Percentiles rank a stretch among this genome's conserved stretches.
Evolutionary conservation across 108 stramenopile genomes (phyloP).

Genomic region (Cyclotella kingstonii): DNA sequence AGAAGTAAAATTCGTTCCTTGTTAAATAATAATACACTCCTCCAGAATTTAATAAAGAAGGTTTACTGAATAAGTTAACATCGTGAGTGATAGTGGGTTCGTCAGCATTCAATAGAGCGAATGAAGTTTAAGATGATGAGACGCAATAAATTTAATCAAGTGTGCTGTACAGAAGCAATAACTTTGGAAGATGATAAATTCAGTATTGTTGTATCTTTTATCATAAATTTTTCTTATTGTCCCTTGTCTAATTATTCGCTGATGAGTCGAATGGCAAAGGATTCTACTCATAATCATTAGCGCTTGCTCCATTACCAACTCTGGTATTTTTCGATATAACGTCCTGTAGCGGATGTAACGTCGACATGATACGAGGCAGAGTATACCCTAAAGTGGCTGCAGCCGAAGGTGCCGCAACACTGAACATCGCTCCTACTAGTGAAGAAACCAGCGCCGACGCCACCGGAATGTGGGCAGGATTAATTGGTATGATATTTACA

Average conservation of each 20-base stretch:
- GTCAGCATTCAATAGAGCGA: no score
- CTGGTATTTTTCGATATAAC: neutral
- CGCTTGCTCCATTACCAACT: slow-evolving; percentile 8
- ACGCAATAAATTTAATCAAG: no score
- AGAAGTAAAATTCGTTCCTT: neutral
- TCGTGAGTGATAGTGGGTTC: no score
- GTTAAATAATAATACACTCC: no score
- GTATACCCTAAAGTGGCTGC: slow-evolving; percentile 23
- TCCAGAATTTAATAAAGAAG: no score
- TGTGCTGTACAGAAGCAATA: neutral
- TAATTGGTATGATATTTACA: slow-evolving; percentile 13
- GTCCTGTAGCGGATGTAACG: slow-evolving; percentile 27
- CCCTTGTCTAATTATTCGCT: slow-evolving; percentile 19
- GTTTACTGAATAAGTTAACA: no score
- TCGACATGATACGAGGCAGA: slow-evolving; percentile 19
- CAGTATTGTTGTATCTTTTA: neutral
- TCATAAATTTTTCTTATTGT: neutral
- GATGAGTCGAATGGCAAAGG: slow-evolving; percentile 27
- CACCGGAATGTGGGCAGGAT: slow-evolving; percentile 38
- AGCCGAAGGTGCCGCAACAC: slow-evolving; percentile 49
- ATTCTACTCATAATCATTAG: slow-evolving; percentile 22
- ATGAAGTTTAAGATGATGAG: no score
- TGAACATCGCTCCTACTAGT: slow-evolving; percentile 61
- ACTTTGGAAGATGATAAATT: neutral
- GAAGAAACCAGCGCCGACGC: slow-evolving; percentile 59